A percentile compares a stretch with the other conserved stretches of the same genome.
These are phyloP conservation scores for Polyplosphaeria fusca DNA, from an alignment of 495 filamentous ascomycete species.

Conservation along the genomic window DNA sequence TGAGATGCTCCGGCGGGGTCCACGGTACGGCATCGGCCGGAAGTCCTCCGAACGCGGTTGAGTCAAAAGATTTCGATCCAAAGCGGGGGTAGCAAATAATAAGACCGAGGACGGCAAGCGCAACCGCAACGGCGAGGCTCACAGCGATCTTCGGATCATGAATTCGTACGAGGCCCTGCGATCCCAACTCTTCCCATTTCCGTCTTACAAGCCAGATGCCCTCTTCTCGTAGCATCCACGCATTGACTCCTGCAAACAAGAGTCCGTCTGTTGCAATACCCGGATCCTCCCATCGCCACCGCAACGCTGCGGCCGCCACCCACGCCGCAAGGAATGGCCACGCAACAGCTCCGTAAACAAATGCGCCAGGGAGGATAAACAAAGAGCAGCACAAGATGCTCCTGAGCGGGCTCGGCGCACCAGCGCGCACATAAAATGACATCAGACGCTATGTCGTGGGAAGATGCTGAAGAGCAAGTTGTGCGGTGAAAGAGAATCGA, in stretches of 20 bases:
- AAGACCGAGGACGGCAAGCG: no score
- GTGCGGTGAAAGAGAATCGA: no score
- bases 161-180: no score
- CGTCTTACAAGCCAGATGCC: neutral
- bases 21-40: no score
- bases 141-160: no score
- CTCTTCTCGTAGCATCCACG: neutral
- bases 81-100: no score
- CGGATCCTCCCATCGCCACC: neutral
- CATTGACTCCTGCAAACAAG: neutral
- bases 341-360: neutral
- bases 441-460: neutral
- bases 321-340: neutral
- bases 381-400: neutral
- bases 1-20: conserved; percentile 2
- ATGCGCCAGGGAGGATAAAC: neutral
- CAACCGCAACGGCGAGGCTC: no score
- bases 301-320: neutral
- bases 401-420: neutral
- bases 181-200: neutral
- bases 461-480: neutral
- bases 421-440: neutral
- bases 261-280: neutral
- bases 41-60: no score
- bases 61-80: no score